Percentiles rank a stretch among this genome's conserved stretches.
Conservation (phyloP, 2,329 filamentous ascomycete genomes). For the Plectosphaerella sp. region DNA sequence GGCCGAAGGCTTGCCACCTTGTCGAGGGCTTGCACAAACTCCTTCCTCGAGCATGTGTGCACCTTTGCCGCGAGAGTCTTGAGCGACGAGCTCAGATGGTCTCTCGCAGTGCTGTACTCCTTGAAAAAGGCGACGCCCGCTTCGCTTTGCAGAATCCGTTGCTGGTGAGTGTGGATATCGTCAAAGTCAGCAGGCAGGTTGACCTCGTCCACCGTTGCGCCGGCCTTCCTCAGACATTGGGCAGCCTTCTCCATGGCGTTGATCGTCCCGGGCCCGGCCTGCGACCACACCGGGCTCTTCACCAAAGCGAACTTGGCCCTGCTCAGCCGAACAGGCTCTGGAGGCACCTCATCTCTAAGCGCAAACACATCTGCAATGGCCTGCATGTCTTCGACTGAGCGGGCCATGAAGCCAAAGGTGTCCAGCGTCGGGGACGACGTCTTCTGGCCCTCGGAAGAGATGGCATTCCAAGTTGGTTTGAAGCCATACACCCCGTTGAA, state of each 20-base stretch:
- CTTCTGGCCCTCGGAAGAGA: conserved; percentile 58
- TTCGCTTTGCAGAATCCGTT: conserved; percentile 1
- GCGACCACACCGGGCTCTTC: conserved; percentile 46
- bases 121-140: conserved; percentile 1
- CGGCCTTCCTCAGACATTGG: conserved; percentile 33
- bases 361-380: conserved; percentile 49
- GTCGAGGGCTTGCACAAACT: conserved; percentile 32
- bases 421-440: conserved; percentile 55
- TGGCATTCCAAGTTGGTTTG: conserved; percentile 61
- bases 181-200: conserved; percentile 44
- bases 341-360: conserved; percentile 40
- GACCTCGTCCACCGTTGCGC: conserved; percentile 52
- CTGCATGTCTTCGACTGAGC: conserved; percentile 52
- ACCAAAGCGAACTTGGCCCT: conserved; percentile 48
- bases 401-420: conserved; percentile 56
- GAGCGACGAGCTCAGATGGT: neutral
- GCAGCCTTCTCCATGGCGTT: conserved; percentile 35
- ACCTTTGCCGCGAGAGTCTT: neutral
- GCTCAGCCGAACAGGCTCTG: neutral
- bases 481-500: conserved; percentile 42
- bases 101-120: neutral
- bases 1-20: conserved; percentile 48
- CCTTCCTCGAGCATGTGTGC: neutral
- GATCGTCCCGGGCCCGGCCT: conserved; percentile 37
- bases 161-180: conserved; percentile 20